Evolutionary conservation across 306 rosid species (phyloP), one percentile per base, ranked within the genome.

Genomic region (Rosa rugosa): DNA sequence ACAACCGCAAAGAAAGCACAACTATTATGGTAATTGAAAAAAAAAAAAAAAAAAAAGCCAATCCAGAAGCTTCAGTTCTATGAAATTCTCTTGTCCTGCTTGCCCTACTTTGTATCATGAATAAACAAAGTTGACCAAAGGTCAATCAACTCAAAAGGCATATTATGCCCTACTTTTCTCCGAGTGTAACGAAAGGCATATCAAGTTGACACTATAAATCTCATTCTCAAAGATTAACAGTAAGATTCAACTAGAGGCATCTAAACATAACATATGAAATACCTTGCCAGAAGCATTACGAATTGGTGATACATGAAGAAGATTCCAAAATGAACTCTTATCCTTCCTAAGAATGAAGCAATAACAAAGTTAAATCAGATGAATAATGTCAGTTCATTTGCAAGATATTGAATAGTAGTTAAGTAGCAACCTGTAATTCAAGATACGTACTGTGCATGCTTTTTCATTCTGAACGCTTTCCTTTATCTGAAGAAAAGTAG

Each of bases 251-350:
- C 53, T 41, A 81, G 69, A 36, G 69, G 18, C 4, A 34, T 68
- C 53, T 83, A 78, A 71, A 51, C 64, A 27, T 72, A 40, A 14
- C 23, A 73, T 31, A 53, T 75, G 56, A 63, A 77, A 68, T 90
- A 95, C 99, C 99, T 93, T 95, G 75, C 99, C 99, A 50, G 93
- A 83, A 81, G 93, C 97, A 81, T 90, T 85, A 57, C 96, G 98
- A 79, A 92, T 88, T 2, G 98, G 97, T 77, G 99, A 90, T 70
- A 90, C 79, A 75, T 91, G 99, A 66, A 95, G 99, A 82, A 84
- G 77, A 85, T 91, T 91, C 99, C 99, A 95, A 93, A 95, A 95
- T 73, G 96, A 88, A 87, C 89, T 91, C 83, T 84, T 83, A 73
- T 93, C 97, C 84, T 93, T 95, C 94, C 99, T 95, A 90, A 53